Evolutionary conservation across 2,329 filamentous ascomycete genomes (phyloP).

Genomic region (Beauveria asiatica): DNA sequence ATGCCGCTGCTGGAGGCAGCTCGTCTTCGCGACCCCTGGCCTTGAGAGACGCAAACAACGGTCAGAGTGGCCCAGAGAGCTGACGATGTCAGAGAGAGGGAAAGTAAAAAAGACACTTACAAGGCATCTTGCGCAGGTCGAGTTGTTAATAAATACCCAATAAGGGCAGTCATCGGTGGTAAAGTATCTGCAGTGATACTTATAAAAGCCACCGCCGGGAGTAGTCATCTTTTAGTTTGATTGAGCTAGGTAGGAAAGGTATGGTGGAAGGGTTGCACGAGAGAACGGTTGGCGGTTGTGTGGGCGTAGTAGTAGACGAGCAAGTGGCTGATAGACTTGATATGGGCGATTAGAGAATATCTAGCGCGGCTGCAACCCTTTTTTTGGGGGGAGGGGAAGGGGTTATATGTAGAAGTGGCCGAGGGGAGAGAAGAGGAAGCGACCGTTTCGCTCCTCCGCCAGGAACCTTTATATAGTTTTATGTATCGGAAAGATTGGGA

Average conservation of each 20-base stretch:
- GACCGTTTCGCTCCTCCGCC: no score
- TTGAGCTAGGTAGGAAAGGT: not conserved
- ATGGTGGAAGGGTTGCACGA: not conserved
- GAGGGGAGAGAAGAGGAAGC: no score
- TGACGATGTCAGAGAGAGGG: not conserved
- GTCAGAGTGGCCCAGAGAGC: not conserved
- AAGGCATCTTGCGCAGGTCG: conserved; percentile 37
- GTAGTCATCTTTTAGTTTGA: conserved; percentile 19
- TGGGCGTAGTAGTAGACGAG: not conserved
- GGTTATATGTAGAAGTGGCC: not conserved
- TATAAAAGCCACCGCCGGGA: conserved; percentile 39
- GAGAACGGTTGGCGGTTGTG: not conserved
- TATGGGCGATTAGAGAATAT: not conserved
- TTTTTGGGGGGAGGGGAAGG: no score
- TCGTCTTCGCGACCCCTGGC: conserved; percentile 41
- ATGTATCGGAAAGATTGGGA: no score
- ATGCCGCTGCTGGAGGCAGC: conserved; percentile 19
- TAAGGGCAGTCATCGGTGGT: fast-evolving
- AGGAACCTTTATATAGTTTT: no score
- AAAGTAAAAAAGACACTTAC: not conserved
- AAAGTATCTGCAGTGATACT: conserved; percentile 45
- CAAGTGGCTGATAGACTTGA: not conserved
- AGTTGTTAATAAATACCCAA: conserved; percentile 25
- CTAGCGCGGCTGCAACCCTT: not conserved
- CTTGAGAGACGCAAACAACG: conserved; percentile 21